These are phyloP conservation scores for Xanthoceras sorbifolium DNA, from an alignment of 345 rosid species.

Conservation along the genomic window DNA sequence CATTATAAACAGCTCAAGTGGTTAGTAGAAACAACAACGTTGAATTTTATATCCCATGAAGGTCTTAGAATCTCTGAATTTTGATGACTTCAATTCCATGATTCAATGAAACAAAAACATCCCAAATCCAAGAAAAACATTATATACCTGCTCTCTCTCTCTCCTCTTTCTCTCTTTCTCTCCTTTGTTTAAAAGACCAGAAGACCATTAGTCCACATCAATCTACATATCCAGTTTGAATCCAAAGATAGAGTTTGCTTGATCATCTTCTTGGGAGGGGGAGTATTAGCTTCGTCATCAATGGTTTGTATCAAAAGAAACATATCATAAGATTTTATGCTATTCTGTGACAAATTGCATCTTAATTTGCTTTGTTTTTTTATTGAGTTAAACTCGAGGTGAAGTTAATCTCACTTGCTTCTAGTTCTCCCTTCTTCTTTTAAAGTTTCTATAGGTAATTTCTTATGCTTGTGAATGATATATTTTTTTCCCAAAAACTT, in stretches of 20 bases:
- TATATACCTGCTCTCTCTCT: slow-evolving; percentile 9
- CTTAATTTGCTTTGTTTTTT: background rate
- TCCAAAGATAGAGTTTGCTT: slow-evolving; percentile 16
- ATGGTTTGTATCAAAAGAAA: slow-evolving; percentile 30
- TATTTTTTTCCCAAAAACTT: background rate
- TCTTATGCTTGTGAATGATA: background rate
- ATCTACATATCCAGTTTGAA: background rate
- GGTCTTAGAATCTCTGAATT: slow-evolving; percentile 24
- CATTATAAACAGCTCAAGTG: slow-evolving; percentile 21
- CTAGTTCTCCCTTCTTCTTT: background rate
- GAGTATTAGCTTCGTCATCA: slow-evolving; percentile 15
- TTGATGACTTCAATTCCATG: slow-evolving; percentile 36
- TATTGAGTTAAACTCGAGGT: background rate
- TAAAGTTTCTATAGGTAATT: too few relatives aligned
- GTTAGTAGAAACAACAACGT: slow-evolving; percentile 11
- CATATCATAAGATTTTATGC: background rate
- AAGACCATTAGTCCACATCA: slow-evolving; percentile 2
- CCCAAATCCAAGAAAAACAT: slow-evolving; percentile 15
- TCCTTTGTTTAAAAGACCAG: background rate
- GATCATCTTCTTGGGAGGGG: slow-evolving; percentile 14
- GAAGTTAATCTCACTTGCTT: slow-evolving; percentile 7
- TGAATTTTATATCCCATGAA: slow-evolving; percentile 17
- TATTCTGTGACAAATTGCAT: background rate
- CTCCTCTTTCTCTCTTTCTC: background rate
- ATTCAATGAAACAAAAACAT: slow-evolving; percentile 19